A percentile compares a stretch with the other conserved stretches of the same genome.
These are phyloP conservation scores for Ustilago xerochloae DNA, from an alignment of 1,284 basidiomycete genomes.

Conservation along the genomic window DNA sequence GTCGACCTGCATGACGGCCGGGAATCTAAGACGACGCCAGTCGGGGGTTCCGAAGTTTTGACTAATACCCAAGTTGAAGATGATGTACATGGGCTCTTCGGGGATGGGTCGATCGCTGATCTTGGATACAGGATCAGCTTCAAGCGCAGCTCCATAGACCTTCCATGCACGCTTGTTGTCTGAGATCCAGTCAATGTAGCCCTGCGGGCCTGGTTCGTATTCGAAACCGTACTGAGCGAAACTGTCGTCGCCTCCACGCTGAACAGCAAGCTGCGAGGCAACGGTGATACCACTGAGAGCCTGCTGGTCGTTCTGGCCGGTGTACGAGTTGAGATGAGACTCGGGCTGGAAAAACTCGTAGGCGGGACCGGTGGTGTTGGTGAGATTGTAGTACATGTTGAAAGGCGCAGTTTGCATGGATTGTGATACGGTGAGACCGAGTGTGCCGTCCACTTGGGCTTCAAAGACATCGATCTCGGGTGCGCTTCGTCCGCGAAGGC, in stretches of 20 bases:
- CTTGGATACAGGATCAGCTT: conserved; percentile 72
- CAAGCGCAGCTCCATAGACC: conserved; percentile 77
- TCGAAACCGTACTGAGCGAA: conserved; percentile 57
- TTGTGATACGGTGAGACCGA: conserved; percentile 77
- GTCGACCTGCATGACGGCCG: conserved; percentile 51
- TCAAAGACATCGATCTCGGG: conserved; percentile 80
- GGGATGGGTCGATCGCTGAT: conserved; percentile 50
- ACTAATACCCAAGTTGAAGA: conserved; percentile 61
- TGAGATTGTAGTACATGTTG: conserved; percentile 69
- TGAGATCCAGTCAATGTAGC: conserved; percentile 75
- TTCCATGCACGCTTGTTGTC: conserved; percentile 63
- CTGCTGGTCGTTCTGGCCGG: conserved; percentile 82
- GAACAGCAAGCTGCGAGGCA: conserved; percentile 56
- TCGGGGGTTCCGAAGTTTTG: conserved; percentile 51
- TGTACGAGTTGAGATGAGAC: conserved; percentile 71
- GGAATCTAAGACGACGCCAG: conserved; percentile 46
- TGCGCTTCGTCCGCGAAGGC: conserved; percentile 76
- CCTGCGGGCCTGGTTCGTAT: conserved; percentile 72
- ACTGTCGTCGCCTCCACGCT: conserved; percentile 43
- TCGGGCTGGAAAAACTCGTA: conserved; percentile 54
- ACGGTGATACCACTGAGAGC: conserved; percentile 67
- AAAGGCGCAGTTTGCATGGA: conserved; percentile 79
- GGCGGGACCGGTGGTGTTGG: conserved; percentile 51
- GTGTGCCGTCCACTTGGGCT: conserved; percentile 70
- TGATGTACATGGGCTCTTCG: conserved; percentile 58